Percentiles rank a stretch among this genome's conserved stretches.
Evolutionary conservation across 2,329 filamentous ascomycete species (phyloP).

Genomic region (Penicillium psychrosexuale): DNA sequence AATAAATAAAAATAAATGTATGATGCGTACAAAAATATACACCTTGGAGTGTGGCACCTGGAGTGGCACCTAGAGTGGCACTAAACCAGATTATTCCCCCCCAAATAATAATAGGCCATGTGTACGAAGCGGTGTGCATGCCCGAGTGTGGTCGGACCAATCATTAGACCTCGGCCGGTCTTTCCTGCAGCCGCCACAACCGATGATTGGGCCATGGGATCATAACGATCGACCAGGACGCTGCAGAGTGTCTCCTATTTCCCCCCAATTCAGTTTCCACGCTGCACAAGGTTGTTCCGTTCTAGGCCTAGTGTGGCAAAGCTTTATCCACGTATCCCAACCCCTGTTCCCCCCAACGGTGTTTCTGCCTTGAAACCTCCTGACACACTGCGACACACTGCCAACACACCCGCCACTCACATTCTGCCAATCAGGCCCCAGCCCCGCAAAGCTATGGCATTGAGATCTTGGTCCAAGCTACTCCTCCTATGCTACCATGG

Average conservation of each 20-base stretch:
- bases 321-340: constrained; percentile 9
- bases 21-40: constrained; percentile 6
- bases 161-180: neutral
- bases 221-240: constrained; percentile 5
- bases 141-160: neutral
- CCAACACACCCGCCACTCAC: constrained; percentile 7
- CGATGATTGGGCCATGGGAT: constrained; percentile 1
- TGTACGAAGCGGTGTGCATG: constrained; percentile 8
- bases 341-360: constrained; percentile 3
- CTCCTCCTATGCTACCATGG: neutral
- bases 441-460: constrained; percentile 1
- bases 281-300: neutral
- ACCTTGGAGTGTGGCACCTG: neutral
- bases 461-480: neutral
- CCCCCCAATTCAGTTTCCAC: neutral
- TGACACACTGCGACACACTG: constrained; percentile 6
- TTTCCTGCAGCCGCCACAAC: constrained; percentile 7
- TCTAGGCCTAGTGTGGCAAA: constrained; percentile 7
- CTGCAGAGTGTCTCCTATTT: neutral
- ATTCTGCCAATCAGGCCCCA: constrained; percentile 1
- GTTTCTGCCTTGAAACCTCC: constrained; percentile 9
- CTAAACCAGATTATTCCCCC: neutral
- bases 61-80: neutral
- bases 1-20: neutral
- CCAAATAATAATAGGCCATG: constrained; percentile 2